A percentile compares a stretch with the other conserved stretches of the same genome.
phyloP scores from a whole-genome alignment of 1,284 basidiomycete genomes.

The Pseudozyma thailandica region DNA sequence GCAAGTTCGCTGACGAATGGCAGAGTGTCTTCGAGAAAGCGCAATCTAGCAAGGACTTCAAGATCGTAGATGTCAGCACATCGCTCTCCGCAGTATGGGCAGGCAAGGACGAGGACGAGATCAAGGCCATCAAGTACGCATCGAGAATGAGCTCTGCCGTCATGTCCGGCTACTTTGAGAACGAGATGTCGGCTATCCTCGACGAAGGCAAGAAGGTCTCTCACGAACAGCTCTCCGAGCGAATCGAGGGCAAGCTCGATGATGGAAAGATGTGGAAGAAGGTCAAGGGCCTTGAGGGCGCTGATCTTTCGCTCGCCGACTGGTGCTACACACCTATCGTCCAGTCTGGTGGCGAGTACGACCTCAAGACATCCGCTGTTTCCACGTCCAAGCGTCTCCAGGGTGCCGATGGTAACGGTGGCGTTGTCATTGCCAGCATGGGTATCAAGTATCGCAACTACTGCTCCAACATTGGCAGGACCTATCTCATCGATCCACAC shows the following conservation, averaged over 20 bases:
- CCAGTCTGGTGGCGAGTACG: slow-evolving; percentile 90
- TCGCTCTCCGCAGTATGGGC: slow-evolving; percentile 83
- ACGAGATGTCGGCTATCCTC: slow-evolving; percentile 87
- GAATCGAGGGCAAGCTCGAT: slow-evolving; percentile 86
- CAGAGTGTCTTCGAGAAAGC: slow-evolving; percentile 69
- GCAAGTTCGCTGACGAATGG: slow-evolving; percentile 85
- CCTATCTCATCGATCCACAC: slow-evolving; percentile 92
- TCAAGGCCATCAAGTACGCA: slow-evolving; percentile 71
- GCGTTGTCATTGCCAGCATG: slow-evolving; percentile 84
- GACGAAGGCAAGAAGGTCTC: slow-evolving; percentile 90
- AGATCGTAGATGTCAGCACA: slow-evolving; percentile 80
- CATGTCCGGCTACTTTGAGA: slow-evolving; percentile 84
- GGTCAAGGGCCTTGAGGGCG: slow-evolving; percentile 74
- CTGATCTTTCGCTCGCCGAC: slow-evolving; percentile 87
- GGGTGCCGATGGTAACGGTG: slow-evolving; percentile 80
- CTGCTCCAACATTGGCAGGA: slow-evolving; percentile 89
- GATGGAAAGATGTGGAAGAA: slow-evolving; percentile 74
- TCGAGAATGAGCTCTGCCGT: slow-evolving; percentile 85
- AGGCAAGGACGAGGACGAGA: slow-evolving; percentile 88
- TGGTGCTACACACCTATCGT: slow-evolving; percentile 96
- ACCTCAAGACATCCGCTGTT: slow-evolving; percentile 85
- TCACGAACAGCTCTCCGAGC: slow-evolving; percentile 83
- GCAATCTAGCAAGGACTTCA: slow-evolving; percentile 69
- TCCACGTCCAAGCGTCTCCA: slow-evolving; percentile 76
- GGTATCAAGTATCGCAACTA: slow-evolving; percentile 94